phyloP scores from a whole-genome alignment of 1,284 basidiomycete species.

The Malassezia slooffiae region DNA sequence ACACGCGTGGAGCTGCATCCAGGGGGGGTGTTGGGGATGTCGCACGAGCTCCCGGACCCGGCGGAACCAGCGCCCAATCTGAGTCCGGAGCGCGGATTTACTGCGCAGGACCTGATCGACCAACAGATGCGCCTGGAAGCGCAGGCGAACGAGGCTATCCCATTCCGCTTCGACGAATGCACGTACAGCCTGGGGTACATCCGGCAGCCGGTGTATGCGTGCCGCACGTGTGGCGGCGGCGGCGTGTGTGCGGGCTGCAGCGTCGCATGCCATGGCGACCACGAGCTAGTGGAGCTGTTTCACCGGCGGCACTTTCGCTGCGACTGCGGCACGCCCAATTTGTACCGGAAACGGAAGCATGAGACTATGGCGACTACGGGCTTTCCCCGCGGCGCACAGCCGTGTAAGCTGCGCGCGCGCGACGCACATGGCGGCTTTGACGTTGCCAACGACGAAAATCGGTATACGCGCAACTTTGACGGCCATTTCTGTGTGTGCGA shows the following conservation, averaged over 20 bases:
- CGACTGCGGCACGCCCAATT: conserved; percentile 40
- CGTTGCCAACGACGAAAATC: conserved; percentile 33
- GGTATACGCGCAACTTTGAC: conserved; percentile 46
- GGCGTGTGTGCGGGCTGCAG: conserved; percentile 48
- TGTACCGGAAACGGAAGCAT: conserved; percentile 15
- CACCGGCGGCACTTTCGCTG: conserved; percentile 43
- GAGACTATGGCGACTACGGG: conserved; percentile 3
- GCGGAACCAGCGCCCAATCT: conserved; percentile 4
- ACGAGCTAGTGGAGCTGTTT: conserved; percentile 45
- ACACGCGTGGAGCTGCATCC: too few relatives aligned
- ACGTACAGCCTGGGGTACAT: conserved; percentile 44
- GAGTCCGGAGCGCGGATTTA: conserved; percentile 29
- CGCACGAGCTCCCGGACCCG: conserved; percentile 3
- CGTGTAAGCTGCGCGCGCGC: conserved; percentile 25
- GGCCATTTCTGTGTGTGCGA: conserved; percentile 48
- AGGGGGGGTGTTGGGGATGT: too few relatives aligned
- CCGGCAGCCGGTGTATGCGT: conserved; percentile 47
- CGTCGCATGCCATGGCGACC: conserved; percentile 47
- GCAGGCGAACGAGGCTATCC: conserved; percentile 47
- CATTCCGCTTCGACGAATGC: conserved; percentile 47
- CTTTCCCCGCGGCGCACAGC: conserved; percentile 18
- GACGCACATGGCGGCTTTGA: conserved; percentile 17
- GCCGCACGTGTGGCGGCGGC: conserved; percentile 40
- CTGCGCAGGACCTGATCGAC: conserved; percentile 44
- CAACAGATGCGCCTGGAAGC: conserved; percentile 45